These are phyloP conservation scores for Trichosporon ovoides DNA, from an alignment of 1,284 basidiomycete species.

Conservation along the genomic window DNA sequence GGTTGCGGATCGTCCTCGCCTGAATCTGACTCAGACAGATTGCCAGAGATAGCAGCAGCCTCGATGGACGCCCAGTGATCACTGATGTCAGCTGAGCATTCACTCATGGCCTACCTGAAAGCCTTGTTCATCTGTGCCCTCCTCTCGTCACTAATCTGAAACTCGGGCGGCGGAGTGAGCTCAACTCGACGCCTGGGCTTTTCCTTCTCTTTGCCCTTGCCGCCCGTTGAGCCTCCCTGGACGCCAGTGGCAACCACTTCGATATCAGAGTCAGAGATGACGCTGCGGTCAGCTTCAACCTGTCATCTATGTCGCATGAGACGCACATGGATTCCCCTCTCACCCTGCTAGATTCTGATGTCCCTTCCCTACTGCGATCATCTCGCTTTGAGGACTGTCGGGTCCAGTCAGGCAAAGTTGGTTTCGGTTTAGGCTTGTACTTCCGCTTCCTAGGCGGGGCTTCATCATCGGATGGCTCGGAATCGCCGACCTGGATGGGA, in stretches of 20 bases:
- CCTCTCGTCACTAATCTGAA: conserved; percentile 13
- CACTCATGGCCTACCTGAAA: neutral
- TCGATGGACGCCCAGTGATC: neutral
- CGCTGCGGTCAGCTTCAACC: neutral
- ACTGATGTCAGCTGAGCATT: neutral
- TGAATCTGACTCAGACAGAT: neutral
- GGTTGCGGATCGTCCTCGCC: neutral
- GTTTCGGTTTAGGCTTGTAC: neutral
- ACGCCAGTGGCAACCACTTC: neutral
- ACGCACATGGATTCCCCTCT: conserved; percentile 5
- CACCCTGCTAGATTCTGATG: neutral
- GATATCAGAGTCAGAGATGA: neutral
- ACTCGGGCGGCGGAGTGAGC: conserved; percentile 35
- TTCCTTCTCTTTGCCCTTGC: conserved; percentile 4
- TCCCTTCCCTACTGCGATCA: neutral
- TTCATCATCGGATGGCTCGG: neutral
- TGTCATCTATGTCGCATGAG: neutral
- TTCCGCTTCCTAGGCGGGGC: neutral
- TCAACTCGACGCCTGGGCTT: conserved; percentile 5
- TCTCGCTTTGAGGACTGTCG: neutral
- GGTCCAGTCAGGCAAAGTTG: conserved; percentile 13
- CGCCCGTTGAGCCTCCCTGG: neutral
- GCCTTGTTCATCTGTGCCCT: neutral
- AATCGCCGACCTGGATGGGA: neutral
- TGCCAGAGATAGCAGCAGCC: neutral